Evolutionary conservation across 1,139 yeast species (phyloP).

Genomic region (Yamadazyma blattariae): DNA sequence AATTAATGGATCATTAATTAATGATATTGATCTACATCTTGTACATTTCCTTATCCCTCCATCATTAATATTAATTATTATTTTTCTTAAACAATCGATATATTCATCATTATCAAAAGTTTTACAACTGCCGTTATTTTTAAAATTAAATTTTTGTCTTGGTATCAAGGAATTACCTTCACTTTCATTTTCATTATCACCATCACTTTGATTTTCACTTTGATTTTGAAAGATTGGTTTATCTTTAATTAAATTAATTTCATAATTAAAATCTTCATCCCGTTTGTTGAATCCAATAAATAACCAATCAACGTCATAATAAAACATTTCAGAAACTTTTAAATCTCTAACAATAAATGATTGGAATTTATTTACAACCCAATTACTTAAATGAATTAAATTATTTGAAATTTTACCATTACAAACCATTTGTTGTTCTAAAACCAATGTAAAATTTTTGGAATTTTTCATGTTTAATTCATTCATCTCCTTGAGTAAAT

Average conservation of each 20-base stretch:
- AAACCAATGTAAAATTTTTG: conserved; percentile 35
- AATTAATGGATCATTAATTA: conserved; percentile 44
- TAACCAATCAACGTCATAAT: conserved; percentile 73
- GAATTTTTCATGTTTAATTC: conserved; percentile 21
- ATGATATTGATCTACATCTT: conserved; percentile 64
- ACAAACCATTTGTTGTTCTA: conserved; percentile 69
- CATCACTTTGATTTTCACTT: not conserved
- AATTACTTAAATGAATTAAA: conserved; percentile 29
- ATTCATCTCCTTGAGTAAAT: conserved; percentile 29
- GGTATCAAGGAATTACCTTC: too few species aligned
- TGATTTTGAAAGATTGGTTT: conserved; percentile 1
- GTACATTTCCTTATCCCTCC: conserved; percentile 50
- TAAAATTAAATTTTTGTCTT: conserved; percentile 21
- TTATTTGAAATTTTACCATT: conserved; percentile 56
- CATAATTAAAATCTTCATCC: conserved; percentile 4
- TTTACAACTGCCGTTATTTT: too few species aligned
- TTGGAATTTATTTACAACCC: conserved; percentile 32
- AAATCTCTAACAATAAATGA: conserved; percentile 35
- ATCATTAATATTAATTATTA: conserved; percentile 22
- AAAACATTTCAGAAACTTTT: conserved; percentile 51
- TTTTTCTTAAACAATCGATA: conserved; percentile 47
- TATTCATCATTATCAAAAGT: conserved; percentile 27
- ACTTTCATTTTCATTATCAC: not conserved
- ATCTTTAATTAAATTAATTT: conserved; percentile 2
- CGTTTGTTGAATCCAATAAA: conserved; percentile 36